Base-by-base conservation (phyloP, 192 early-diverging fungal genomes). In the Glomus cerebriforme region DNA sequence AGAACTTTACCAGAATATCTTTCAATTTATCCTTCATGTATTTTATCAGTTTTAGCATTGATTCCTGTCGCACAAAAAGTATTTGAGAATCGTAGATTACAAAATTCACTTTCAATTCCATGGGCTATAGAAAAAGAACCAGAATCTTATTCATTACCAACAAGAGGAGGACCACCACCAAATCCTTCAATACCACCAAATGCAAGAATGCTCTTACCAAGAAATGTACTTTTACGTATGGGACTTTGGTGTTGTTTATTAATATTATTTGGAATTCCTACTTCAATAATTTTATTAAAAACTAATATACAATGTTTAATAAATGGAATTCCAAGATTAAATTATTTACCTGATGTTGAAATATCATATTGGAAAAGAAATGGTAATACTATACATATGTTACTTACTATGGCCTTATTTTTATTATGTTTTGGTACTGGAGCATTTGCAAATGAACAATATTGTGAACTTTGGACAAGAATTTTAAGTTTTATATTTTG, bases 371-470 rank as follows among this genome's bases (percentile, higher is more conserved):
- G 34, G 19, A 1, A 7, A 19, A 60, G 2, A 27, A 64, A 76
- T 27, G 74, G 58, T 29, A 43, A 35, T 29, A 37, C 49, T 6
- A 45, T 76, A 64, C 29, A 76, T 12, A 76, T 76, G 74, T 8
- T 59, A 24, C 26, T 76, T 2, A 32, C n/a, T 9, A 64, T 45
- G 19, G 22, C 8, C 1, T 63, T 76, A 26, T 76, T 76, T 17
- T 64, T 76, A 19, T 24, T 76, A 60, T 76, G 74, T 45, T 76
- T 76, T 29, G 74, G 74, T 24, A 76, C 74, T 4, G 74, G 74
- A 10, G 45, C 45, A 76, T 76, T 76, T 17, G 74, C 74, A 24
- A 60, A 37, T 27, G 60, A 76, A 45, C 74, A 76, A 63, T 76
- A 76, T 24, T 12, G 32, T 26, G 39, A 39, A 43, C 22, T 76